Percentiles rank a stretch among this genome's conserved stretches.
Evolutionary conservation across 2,329 filamentous ascomycete species (phyloP).

Genomic region (Hymenoscyphus scutula): DNA sequence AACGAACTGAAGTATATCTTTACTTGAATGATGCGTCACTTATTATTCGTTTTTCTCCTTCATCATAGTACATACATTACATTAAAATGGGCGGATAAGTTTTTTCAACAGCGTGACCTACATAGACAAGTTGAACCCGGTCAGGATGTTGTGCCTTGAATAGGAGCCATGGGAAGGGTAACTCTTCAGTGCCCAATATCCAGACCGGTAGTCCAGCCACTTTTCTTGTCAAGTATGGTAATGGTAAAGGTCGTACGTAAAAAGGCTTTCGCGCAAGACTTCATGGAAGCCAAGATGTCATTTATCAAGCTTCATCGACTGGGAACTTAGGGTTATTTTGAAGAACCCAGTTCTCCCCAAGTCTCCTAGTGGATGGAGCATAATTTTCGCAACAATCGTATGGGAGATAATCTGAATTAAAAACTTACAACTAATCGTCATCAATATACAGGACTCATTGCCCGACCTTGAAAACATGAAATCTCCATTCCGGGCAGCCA

Average conservation of each 20-base stretch:
- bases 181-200: slow-evolving; percentile 3
- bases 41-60: too few species aligned
- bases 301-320: neutral
- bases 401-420: neutral
- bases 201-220: neutral
- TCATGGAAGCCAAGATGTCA: neutral
- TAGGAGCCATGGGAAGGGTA: neutral
- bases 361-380: neutral
- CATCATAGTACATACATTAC: too few species aligned
- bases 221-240: neutral
- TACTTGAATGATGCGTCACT: too few species aligned
- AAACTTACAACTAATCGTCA: neutral
- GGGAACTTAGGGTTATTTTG: neutral
- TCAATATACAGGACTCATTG: neutral
- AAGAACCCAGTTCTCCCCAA: neutral
- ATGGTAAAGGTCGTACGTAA: neutral
- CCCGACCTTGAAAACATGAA: neutral
- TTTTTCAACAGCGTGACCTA: neutral
- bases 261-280: neutral
- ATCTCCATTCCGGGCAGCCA: neutral
- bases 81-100: too few species aligned
- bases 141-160: neutral
- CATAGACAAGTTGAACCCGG: neutral
- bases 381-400: neutral
- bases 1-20: too few species aligned